Evolutionary conservation across 768 basidiomycete species (phyloP).

Genomic region (Coprinellus aureogranulatus): DNA sequence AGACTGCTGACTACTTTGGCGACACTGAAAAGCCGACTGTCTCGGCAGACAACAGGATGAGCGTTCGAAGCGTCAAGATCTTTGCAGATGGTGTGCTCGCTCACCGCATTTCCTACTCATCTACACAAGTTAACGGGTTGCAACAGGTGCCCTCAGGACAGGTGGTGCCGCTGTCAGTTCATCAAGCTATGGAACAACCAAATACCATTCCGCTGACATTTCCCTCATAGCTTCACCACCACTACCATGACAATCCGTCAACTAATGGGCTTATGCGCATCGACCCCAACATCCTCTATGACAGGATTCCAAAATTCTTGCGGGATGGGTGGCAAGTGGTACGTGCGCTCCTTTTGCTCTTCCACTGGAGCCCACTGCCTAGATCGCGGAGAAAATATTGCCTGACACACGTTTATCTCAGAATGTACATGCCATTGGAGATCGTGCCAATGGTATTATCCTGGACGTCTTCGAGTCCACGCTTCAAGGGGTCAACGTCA

Average conservation of each 20-base stretch:
- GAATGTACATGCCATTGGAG: constrained; percentile 88
- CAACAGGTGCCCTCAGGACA: constrained; percentile 76
- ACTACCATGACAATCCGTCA: constrained; percentile 75
- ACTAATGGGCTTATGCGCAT: constrained; percentile 79
- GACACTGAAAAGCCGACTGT: constrained; percentile 50
- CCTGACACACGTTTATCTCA: constrained; percentile 23
- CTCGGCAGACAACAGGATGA: constrained; percentile 61
- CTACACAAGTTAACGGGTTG: constrained; percentile 4
- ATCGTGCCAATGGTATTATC: constrained; percentile 82
- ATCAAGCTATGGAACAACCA: background rate
- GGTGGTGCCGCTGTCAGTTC: constrained; percentile 78
- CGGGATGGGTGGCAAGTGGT: constrained; percentile 90
- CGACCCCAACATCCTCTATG: constrained; percentile 55
- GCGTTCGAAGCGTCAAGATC: constrained; percentile 73
- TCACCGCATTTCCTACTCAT: background rate
- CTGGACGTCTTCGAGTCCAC: constrained; percentile 79
- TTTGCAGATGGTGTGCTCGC: constrained; percentile 60
- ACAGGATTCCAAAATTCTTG: constrained; percentile 67
- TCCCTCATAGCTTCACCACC: constrained; percentile 62
- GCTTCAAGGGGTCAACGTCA: constrained; percentile 57
- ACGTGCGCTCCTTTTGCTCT: constrained; percentile 27
- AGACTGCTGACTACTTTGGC: constrained; percentile 66
- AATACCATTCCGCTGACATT: background rate
- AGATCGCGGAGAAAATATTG: background rate
- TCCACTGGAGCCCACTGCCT: background rate